Conservation (phyloP, 176 grass and related monocot genomes). For the Carex littledalei region DNA sequence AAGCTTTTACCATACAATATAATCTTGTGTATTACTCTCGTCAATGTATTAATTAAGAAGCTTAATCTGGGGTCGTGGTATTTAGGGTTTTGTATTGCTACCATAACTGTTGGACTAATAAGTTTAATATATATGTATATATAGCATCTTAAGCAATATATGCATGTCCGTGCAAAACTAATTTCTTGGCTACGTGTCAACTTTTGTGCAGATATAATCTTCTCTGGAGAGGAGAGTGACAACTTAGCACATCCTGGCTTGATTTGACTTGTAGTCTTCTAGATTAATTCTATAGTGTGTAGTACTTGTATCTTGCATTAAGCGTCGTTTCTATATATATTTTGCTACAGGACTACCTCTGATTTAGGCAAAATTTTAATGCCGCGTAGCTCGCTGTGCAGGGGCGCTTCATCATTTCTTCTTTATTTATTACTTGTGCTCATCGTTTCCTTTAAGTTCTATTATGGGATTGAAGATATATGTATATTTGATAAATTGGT, state of each 20-base stretch:
- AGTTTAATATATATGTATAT: no score
- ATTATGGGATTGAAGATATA: neutral
- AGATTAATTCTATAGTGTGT: constrained; percentile 1
- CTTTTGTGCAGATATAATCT: neutral
- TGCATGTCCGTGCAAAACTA: neutral
- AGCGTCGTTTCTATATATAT: neutral
- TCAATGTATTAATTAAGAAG: neutral
- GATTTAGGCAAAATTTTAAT: constrained; percentile 27
- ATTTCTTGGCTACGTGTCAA: neutral
- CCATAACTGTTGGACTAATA: no score
- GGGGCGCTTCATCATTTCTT: neutral
- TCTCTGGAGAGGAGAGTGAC: neutral
- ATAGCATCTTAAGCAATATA: no score
- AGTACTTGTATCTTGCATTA: neutral
- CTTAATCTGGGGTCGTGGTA: neutral
- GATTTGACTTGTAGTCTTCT: constrained; percentile 7
- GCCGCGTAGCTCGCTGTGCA: constrained; percentile 11
- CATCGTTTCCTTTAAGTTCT: neutral
- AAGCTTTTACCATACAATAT: no score
- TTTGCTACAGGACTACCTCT: constrained; percentile 7
- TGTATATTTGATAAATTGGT: neutral
- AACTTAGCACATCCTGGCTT: neutral
- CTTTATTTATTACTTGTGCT: neutral
- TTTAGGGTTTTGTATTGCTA: no score
- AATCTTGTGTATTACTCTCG: neutral